Conservation (phyloP, 1,284 basidiomycete species). For the Xanthoconium separans region DNA sequence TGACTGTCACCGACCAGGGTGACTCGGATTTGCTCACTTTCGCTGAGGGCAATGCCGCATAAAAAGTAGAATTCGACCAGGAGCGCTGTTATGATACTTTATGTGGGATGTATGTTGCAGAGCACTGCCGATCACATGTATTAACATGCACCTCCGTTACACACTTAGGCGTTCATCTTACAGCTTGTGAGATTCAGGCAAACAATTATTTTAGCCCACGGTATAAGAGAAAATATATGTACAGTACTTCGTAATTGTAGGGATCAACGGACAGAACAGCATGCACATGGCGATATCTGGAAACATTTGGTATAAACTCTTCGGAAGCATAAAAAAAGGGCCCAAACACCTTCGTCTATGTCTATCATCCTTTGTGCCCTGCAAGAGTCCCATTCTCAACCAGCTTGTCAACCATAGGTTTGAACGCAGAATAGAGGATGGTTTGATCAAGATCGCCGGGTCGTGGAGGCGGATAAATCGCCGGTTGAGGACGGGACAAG, state of each 20-base stretch:
- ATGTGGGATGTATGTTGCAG: slow-evolving; percentile 2
- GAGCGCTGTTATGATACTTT: slow-evolving; percentile 1
- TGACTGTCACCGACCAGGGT: slow-evolving; percentile 96
- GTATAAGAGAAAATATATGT: no score
- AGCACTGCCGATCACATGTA: slow-evolving; percentile 7
- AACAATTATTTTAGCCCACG: no score
- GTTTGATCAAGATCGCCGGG: slow-evolving; percentile 10
- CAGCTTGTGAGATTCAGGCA: not conserved
- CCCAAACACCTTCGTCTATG: not conserved
- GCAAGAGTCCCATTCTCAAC: slow-evolving; percentile 15
- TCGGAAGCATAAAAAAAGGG: no score
- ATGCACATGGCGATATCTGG: no score
- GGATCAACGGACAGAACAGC: no score
- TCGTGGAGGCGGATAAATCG: slow-evolving; percentile 13
- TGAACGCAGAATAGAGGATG: slow-evolving; percentile 27
- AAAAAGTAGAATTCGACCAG: slow-evolving; percentile 13
- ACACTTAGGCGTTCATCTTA: not conserved
- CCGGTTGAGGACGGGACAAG: slow-evolving; percentile 27
- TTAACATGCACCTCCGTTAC: not conserved
- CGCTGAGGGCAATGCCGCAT: slow-evolving; percentile 61
- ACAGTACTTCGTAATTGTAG: no score
- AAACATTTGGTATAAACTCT: no score
- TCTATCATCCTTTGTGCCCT: not conserved
- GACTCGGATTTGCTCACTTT: slow-evolving; percentile 92
- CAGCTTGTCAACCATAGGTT: slow-evolving; percentile 24